phyloP scores from a whole-genome alignment of 768 basidiomycete species.

The Phanerodontia chrysosporium region DNA sequence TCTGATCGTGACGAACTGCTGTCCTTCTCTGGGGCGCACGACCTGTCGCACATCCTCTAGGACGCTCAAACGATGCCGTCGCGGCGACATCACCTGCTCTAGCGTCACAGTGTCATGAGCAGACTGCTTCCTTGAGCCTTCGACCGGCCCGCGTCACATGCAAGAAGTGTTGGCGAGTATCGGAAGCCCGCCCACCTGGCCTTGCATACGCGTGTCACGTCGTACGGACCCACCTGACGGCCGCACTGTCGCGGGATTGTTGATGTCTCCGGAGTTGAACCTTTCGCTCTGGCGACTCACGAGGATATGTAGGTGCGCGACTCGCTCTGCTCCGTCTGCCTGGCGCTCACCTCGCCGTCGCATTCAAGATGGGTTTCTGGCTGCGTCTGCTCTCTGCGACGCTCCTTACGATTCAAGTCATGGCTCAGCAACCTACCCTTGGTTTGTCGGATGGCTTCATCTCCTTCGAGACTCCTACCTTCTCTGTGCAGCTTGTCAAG shows the following conservation, averaged over 20 bases:
- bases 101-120: not conserved
- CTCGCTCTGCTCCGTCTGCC: not conserved
- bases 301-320: not conserved
- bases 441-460: slow-evolving; percentile 45
- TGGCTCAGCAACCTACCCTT: slow-evolving; percentile 33
- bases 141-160: not conserved
- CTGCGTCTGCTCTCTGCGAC: not conserved
- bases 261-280: not conserved
- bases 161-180: not conserved
- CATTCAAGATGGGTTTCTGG: not conserved
- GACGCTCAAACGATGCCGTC: too few species aligned
- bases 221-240: not conserved
- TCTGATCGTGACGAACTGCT: too few species aligned
- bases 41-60: too few species aligned
- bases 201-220: not conserved
- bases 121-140: not conserved
- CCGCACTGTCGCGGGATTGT: not conserved
- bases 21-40: too few species aligned
- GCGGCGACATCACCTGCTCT: too few species aligned
- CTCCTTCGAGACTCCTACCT: slow-evolving; percentile 41
- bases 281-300: not conserved
- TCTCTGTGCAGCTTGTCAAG: slow-evolving; percentile 45
- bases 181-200: not conserved
- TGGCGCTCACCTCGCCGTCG: not conserved
- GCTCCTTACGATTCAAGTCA: slow-evolving; percentile 22